A percentile compares a stretch with the other conserved stretches of the same genome.
phyloP scores from a whole-genome alignment of 495 filamentous ascomycete genomes.

The Apodospora peruviana region DNA sequence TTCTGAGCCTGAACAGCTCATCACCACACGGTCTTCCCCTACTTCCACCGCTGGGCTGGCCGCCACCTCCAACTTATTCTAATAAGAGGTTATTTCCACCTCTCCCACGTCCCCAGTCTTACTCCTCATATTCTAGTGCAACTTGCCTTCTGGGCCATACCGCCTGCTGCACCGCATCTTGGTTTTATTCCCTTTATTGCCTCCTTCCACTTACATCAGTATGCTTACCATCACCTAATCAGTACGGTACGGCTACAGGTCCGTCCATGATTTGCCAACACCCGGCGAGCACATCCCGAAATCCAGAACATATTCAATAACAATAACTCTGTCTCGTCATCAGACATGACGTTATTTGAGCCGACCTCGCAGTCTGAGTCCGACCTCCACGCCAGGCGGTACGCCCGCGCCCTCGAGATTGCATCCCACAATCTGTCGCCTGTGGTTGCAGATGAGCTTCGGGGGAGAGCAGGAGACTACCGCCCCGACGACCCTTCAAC shows the following conservation, averaged over 20 bases:
- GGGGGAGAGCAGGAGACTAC: too few species aligned
- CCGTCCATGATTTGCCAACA: slow-evolving; percentile 65
- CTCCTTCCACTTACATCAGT: slow-evolving; percentile 27
- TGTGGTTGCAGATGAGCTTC: too few species aligned
- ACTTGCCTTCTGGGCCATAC: slow-evolving; percentile 5
- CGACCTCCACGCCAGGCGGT: too few species aligned
- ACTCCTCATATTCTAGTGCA: slow-evolving; percentile 10
- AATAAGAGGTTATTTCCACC: slow-evolving; percentile 45
- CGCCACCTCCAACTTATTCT: slow-evolving; percentile 45
- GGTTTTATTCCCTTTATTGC: slow-evolving; percentile 8
- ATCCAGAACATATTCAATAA: too few species aligned
- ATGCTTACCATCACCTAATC: slow-evolving; percentile 68
- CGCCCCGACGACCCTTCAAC: too few species aligned
- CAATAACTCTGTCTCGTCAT: too few species aligned
- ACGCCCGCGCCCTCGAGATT: too few species aligned
- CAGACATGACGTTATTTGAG: too few species aligned
- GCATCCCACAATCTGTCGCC: too few species aligned
- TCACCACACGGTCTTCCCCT: slow-evolving; percentile 35
- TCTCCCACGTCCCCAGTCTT: slow-evolving; percentile 23
- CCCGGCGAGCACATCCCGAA: slow-evolving; percentile 53
- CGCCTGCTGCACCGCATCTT: slow-evolving; percentile 11
- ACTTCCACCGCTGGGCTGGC: slow-evolving; percentile 43
- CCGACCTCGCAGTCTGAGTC: too few species aligned
- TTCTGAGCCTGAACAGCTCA: slow-evolving; percentile 48
- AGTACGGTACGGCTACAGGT: slow-evolving; percentile 58